A percentile compares a stretch with the other conserved stretches of the same genome.
Evolutionary conservation across 257 asterid species (phyloP).

Genomic region (Solanum chmielewskii): DNA sequence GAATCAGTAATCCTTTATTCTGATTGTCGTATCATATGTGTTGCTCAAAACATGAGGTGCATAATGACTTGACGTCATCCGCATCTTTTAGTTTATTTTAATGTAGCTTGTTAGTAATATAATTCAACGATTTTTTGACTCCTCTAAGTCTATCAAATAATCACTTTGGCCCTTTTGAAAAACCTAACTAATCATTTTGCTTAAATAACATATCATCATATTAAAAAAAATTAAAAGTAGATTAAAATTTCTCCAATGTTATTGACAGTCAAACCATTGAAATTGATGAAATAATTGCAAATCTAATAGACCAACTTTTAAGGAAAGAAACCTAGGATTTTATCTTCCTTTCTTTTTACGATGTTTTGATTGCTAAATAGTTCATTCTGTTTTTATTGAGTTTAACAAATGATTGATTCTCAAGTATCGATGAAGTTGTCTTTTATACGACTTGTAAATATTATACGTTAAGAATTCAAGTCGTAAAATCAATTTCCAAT

Average conservation of each 20-base stretch:
- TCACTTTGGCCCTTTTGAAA: neutral
- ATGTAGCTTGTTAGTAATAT: neutral
- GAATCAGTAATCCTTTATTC: neutral
- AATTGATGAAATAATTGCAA: neutral
- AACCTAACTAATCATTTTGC: neutral
- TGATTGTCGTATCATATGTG: rapidly evolving
- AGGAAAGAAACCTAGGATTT: constrained; percentile 1
- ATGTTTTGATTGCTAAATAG: neutral
- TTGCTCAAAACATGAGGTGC: neutral
- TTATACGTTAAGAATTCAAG: neutral
- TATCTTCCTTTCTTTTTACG: neutral
- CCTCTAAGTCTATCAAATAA: neutral
- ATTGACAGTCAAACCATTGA: neutral
- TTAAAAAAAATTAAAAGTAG: too few relatives aligned
- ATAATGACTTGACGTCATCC: neutral
- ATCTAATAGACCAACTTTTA: neutral
- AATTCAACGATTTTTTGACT: neutral
- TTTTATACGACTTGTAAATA: neutral
- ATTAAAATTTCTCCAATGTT: neutral
- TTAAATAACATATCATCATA: neutral
- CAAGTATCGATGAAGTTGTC: neutral
- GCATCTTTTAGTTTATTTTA: neutral
- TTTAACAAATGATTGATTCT: neutral
- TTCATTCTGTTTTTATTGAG: neutral
- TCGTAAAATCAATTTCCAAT: neutral